Conservation (phyloP, 225 moss, liverwort and hornwort genomes). For the Anthoceros angustus region DNA sequence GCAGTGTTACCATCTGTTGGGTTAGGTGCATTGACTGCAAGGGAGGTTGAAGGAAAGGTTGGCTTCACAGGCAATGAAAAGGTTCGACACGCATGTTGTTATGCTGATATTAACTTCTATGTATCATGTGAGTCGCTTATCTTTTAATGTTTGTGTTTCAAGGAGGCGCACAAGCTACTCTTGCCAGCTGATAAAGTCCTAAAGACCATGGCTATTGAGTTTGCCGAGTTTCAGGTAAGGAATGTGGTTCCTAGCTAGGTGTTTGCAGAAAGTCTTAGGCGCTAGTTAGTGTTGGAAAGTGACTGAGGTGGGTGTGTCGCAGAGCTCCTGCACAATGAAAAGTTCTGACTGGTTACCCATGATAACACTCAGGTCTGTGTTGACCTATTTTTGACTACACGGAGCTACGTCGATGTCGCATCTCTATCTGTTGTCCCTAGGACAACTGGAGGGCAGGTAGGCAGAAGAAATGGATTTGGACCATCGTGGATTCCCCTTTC, state of each 20-base stretch:
- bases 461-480: neutral
- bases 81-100: conserved; percentile 15
- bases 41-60: conserved; percentile 71
- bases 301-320: no score
- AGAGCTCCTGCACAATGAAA: no score
- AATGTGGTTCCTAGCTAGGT: no score
- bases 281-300: no score
- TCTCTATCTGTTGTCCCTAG: conserved; percentile 73
- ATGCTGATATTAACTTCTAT: neutral
- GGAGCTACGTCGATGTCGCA: conserved; percentile 71
- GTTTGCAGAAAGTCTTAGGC: no score
- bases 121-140: neutral
- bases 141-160: conserved; percentile 6
- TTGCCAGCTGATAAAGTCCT: conserved; percentile 70
- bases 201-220: conserved; percentile 77
- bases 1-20: conserved; percentile 91
- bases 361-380: conserved; percentile 60
- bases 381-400: conserved; percentile 71
- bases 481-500: neutral
- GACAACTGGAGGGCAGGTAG: conserved; percentile 91
- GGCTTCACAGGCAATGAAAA: conserved; percentile 38
- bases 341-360: neutral
- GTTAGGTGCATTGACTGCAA: conserved; percentile 57
- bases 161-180: conserved; percentile 86
- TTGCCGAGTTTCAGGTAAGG: conserved; percentile 89